Evolutionary conservation across 345 rosid species (phyloP).

Genomic region (Crucihimalaya himalaica): DNA sequence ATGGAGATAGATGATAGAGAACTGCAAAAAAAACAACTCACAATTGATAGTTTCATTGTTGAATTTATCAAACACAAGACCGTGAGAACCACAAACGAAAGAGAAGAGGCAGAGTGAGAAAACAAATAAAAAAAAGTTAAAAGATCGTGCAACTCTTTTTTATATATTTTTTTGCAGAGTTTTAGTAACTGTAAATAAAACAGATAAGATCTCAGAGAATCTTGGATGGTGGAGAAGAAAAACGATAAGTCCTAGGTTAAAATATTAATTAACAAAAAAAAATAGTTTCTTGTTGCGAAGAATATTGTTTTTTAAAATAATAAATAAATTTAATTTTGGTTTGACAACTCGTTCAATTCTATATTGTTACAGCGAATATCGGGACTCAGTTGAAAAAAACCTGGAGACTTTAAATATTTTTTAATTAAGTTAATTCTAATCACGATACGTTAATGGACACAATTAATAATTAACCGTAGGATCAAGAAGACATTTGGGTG

Average conservation of each 20-base stretch:
- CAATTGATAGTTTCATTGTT: conserved; percentile 28
- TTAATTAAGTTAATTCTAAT: background rate
- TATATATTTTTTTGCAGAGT: conserved; percentile 5
- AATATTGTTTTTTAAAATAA: background rate
- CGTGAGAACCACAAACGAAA: conserved; percentile 38
- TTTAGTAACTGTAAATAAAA: conserved; percentile 29
- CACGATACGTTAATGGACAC: background rate
- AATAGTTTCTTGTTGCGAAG: conserved; percentile 28
- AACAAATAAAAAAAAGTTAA: background rate
- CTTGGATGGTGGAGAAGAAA: conserved; percentile 29
- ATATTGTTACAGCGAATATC: conserved; percentile 34
- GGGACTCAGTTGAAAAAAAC: conserved; percentile 22
- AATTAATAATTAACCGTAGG: background rate
- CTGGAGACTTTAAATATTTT: background rate
- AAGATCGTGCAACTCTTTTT: conserved; percentile 23
- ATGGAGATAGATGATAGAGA: background rate
- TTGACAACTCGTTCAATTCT: conserved; percentile 23
- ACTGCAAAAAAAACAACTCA: background rate
- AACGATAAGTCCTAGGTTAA: conserved; percentile 28
- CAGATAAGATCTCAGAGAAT: conserved; percentile 32
- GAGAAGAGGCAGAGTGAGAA: conserved; percentile 7
- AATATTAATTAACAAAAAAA: background rate
- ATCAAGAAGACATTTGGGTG: conserved; percentile 3
- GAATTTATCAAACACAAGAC: conserved; percentile 11
- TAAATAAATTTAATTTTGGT: background rate